phyloP scores from a whole-genome alignment of 495 filamentous ascomycete species.

The Aspergillus homomorphus region DNA sequence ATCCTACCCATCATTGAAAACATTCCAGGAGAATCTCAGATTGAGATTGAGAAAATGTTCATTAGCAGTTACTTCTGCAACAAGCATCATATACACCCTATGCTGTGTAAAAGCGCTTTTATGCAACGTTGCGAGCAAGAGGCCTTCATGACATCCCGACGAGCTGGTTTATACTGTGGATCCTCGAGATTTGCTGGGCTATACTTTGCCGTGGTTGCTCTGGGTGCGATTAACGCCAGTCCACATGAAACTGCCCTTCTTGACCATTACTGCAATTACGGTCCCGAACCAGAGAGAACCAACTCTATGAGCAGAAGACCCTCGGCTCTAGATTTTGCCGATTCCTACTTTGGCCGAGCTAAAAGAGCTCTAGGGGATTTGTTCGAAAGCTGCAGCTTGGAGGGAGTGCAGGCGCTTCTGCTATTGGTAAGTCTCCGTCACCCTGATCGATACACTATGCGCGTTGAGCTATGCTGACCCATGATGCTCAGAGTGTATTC shows the following conservation, averaged over 20 bases:
- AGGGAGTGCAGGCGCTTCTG: slow-evolving; percentile 26
- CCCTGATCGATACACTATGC: not conserved
- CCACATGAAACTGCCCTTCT: slow-evolving; percentile 22
- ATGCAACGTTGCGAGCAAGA: slow-evolving; percentile 25
- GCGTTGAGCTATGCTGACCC: not conserved
- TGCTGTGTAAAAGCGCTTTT: slow-evolving; percentile 22
- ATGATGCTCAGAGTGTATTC: slow-evolving; percentile 17
- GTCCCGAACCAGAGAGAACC: not conserved
- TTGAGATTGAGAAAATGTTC: slow-evolving; percentile 30
- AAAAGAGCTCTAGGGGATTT: slow-evolving; percentile 23
- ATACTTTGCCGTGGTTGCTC: slow-evolving; percentile 27
- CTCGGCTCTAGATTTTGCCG: slow-evolving; percentile 25
- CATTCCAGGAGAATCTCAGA: slow-evolving; percentile 15
- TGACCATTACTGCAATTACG: slow-evolving; percentile 23
- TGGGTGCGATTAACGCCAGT: slow-evolving; percentile 27
- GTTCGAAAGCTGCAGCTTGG: slow-evolving; percentile 27
- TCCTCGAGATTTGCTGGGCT: slow-evolving; percentile 20
- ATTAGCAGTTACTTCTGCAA: slow-evolving; percentile 28
- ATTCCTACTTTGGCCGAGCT: slow-evolving; percentile 25
- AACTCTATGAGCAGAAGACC: not conserved
- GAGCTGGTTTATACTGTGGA: slow-evolving; percentile 14
- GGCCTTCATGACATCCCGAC: slow-evolving; percentile 16
- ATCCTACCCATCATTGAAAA: slow-evolving; percentile 8
- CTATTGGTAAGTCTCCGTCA: slow-evolving; percentile 16
- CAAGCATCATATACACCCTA: slow-evolving; percentile 27